Evolutionary conservation across 1,284 basidiomycete species (phyloP), one percentile per base, ranked within the genome.

Genomic region (Rhodotorula sp.): DNA sequence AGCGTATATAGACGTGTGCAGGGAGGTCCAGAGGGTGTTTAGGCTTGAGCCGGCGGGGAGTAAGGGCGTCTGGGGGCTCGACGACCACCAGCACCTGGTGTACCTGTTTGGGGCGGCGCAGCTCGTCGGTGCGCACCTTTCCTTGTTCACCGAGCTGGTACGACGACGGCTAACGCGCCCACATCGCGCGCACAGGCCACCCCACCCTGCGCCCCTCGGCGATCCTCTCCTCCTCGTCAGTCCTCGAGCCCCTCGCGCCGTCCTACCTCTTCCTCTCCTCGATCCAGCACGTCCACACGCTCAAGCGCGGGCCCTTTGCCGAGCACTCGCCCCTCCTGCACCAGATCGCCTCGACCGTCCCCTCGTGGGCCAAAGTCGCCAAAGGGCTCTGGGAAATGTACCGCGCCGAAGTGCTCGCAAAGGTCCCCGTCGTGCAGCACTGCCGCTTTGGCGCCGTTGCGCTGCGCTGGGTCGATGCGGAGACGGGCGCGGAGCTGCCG

Each of bases 51-150:
- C 97, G 7, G 96, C 96, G 0, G 96, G 96, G 5, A 94, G 91
- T 74, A 97, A 99, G 79, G 96, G 96, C 15, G 96, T 98, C 0
- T 99, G 96, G 96, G 96, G 96, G 0, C 83, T 99, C 48, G 94
- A 99, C 80, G 97, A 99, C 81, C 97, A 91, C 73, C 88, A 87
- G 65, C 97, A 78, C 53, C 50, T 80, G 25, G 69, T 67, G 29
- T 98, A 98, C 81, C 86, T 97, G 17, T 91, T 97, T 79, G 96
- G 96, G 9, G 92, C 94, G 72, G 92, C 89, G 3, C 93, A 98
- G 82, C 85, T 98, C 13, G 85, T 91, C 0, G 78, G 82, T 81
- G 55, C 55, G 80, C 76, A 46, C 34, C 41, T 60, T 29, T 32
- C 25, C 29, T 19, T n/a, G 27, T 8, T 29, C 15, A 1, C n/a